These are phyloP conservation scores for Teratosphaeria zuluensis DNA, from an alignment of 2,329 filamentous ascomycete species.

Conservation along the genomic window DNA sequence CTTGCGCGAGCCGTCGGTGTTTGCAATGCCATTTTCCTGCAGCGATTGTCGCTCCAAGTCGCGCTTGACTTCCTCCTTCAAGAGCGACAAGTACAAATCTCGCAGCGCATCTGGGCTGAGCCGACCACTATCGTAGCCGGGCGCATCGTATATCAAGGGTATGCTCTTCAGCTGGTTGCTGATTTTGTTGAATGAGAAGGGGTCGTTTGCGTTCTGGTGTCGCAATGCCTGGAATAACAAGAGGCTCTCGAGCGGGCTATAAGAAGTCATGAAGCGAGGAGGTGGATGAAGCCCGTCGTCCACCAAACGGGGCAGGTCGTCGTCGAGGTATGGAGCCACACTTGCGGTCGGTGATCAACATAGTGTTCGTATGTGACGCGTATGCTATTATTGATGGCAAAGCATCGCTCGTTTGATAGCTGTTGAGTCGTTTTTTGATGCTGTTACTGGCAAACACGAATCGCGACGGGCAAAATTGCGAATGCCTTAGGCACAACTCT, in stretches of 20 bases:
- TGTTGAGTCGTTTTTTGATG: background rate
- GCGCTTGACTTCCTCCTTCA: conserved; percentile 60
- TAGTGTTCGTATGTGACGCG: background rate
- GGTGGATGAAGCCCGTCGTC: background rate
- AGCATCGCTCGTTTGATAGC: background rate
- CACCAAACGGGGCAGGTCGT: background rate
- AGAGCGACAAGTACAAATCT: conserved; percentile 64
- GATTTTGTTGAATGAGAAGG: conserved; percentile 56
- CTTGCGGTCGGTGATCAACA: background rate
- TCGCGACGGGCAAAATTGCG: background rate
- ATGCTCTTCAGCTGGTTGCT: conserved; percentile 68
- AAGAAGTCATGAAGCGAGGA: conserved; percentile 39
- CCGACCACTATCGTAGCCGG: conserved; percentile 61
- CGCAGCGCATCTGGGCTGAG: conserved; percentile 70
- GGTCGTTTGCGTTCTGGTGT: conserved; percentile 48
- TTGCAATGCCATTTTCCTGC: conserved; percentile 18
- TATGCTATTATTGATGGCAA: background rate
- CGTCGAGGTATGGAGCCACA: conserved; percentile 1
- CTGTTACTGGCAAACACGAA: background rate
- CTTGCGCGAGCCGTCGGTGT: conserved; percentile 54
- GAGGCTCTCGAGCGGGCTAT: conserved; percentile 78
- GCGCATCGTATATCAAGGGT: conserved; percentile 58
- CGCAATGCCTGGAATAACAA: conserved; percentile 74
- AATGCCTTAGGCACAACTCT: background rate
- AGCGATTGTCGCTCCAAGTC: conserved; percentile 24